Percentiles rank a stretch among this genome's conserved stretches.
Conservation (phyloP, 2,329 filamentous ascomycete species). For the Apiospora phragmitis region DNA sequence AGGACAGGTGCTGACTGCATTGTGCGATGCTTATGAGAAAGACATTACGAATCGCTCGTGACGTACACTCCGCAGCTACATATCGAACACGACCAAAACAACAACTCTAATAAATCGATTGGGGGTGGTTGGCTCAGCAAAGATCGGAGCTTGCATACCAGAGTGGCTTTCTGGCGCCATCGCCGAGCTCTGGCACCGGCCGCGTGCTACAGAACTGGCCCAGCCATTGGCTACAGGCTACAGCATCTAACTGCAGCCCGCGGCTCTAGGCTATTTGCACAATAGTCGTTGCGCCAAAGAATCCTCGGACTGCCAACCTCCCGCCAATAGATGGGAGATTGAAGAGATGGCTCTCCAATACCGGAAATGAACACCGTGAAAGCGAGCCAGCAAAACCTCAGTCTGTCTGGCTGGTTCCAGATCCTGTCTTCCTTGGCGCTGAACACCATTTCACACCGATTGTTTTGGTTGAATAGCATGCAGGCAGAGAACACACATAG, state of each 20-base stretch:
- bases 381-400: not conserved
- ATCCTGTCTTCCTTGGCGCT: not conserved
- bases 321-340: slow-evolving; percentile 5
- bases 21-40: not conserved
- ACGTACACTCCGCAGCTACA: not conserved
- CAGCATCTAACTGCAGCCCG: not conserved
- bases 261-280: not conserved
- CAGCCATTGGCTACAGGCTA: slow-evolving; percentile 2
- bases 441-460: not conserved
- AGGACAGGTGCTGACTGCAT: not conserved
- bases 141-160: not conserved
- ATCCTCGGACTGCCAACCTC: not conserved
- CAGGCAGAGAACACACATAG: not conserved
- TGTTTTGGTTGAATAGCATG: not conserved
- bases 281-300: slow-evolving; percentile 6
- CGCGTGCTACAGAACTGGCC: not conserved
- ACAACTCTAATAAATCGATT: not conserved
- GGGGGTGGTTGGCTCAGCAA: not conserved
- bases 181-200: slow-evolving; percentile 1
- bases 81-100: not conserved
- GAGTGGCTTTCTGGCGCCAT: not conserved
- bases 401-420: not conserved
- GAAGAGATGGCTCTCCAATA: slow-evolving; percentile 2
- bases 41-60: not conserved
- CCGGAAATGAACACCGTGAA: slow-evolving; percentile 1